phyloP scores from a whole-genome alignment of 1,139 yeast species.

The Saccharomycopsis phalli region DNA sequence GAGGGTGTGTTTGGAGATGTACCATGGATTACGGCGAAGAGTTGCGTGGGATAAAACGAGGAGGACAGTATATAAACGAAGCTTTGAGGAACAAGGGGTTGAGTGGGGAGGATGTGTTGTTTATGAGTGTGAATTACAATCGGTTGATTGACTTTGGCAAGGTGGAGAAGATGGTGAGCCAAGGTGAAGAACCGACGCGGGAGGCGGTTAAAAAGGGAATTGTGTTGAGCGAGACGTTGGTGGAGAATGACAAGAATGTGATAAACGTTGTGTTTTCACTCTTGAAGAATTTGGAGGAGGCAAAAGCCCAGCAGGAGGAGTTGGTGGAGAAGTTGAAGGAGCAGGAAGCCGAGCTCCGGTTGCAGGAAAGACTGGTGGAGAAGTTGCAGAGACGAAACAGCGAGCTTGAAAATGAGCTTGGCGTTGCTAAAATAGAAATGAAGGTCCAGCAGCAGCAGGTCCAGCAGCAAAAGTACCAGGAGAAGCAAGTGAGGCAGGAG shows the following conservation, averaged over 20 bases:
- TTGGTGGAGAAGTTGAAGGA: background rate
- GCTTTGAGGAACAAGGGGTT: slow-evolving; percentile 13
- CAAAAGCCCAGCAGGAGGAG: slow-evolving; percentile 8
- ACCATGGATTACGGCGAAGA: slow-evolving; percentile 17
- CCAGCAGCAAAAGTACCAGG: background rate
- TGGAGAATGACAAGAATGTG: slow-evolving; percentile 16
- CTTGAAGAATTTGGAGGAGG: slow-evolving; percentile 12
- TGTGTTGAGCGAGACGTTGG: slow-evolving; percentile 9
- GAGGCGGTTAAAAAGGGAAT: slow-evolving; percentile 4
- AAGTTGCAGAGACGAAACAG: slow-evolving; percentile 1
- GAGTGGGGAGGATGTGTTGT: slow-evolving; percentile 4
- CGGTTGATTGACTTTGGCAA: slow-evolving; percentile 9
- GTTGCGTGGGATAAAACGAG: slow-evolving; percentile 15
- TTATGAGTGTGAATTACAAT: slow-evolving; percentile 12
- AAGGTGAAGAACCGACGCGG: background rate
- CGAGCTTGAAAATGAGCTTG: slow-evolving; percentile 1
- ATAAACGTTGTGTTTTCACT: slow-evolving; percentile 16
- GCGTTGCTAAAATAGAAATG: background rate
- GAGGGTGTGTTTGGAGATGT: too few species aligned
- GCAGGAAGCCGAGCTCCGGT: slow-evolving; percentile 6
- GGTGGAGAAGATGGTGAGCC: background rate
- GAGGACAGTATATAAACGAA: slow-evolving; percentile 8
- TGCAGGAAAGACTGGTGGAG: slow-evolving; percentile 2
- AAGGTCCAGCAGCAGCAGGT: background rate
- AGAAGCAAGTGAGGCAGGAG: background rate